Evolutionary conservation across 768 basidiomycete species (phyloP).

Genomic region (Crepidotus variabilis): DNA sequence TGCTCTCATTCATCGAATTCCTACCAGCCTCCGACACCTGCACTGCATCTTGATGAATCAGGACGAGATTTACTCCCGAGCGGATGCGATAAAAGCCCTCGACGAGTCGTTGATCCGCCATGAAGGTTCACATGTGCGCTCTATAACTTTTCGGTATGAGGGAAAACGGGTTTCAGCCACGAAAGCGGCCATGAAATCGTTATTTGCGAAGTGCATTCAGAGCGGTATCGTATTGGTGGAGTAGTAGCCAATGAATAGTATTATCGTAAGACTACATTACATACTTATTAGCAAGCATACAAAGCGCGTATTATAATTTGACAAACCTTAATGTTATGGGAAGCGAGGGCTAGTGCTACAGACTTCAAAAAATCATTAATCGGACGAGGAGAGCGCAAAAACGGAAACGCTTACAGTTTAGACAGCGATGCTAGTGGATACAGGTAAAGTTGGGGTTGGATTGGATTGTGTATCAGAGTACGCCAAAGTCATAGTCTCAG

Average conservation of each 20-base stretch:
- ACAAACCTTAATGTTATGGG: too few species aligned
- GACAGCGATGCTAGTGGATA: too few species aligned
- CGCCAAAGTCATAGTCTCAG: conserved; percentile 9
- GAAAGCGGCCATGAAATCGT: neutral
- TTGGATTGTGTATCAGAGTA: conserved; percentile 8
- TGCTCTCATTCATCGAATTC: neutral
- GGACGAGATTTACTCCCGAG: neutral
- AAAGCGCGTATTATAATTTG: too few species aligned
- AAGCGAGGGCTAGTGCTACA: too few species aligned
- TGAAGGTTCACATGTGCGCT: neutral
- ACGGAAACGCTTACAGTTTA: too few species aligned
- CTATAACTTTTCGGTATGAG: neutral
- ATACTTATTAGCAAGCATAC: too few species aligned
- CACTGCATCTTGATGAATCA: neutral
- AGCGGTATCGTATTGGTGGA: neutral
- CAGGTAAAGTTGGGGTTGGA: too few species aligned
- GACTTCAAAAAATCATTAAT: too few species aligned
- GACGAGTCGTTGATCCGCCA: neutral
- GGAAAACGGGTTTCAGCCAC: neutral
- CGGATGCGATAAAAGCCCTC: neutral
- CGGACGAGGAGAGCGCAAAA: too few species aligned
- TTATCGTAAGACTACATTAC: too few species aligned
- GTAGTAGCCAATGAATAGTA: neutral
- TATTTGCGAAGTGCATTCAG: neutral
- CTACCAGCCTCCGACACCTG: neutral